phyloP scores from a whole-genome alignment of 176 grass and related monocot species.

The Bromus sterilis region DNA sequence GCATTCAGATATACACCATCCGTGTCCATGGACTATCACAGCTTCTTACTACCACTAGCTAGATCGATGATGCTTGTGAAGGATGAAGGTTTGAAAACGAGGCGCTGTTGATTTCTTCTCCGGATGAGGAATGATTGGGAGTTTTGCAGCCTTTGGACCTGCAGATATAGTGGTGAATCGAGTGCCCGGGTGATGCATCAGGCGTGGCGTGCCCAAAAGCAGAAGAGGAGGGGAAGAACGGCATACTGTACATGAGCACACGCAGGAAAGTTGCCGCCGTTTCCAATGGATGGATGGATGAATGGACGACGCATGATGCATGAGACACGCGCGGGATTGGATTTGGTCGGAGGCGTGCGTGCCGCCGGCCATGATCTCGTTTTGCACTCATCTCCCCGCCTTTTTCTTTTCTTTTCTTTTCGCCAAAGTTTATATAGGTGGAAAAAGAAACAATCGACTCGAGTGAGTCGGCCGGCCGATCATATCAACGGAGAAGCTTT shows the following conservation, averaged over 20 bases:
- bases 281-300: not conserved
- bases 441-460: not conserved
- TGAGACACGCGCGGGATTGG: constrained; percentile 10
- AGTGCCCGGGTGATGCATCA: not conserved
- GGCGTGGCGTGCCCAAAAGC: constrained; percentile 8
- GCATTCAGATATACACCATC: too few species aligned
- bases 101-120: not conserved
- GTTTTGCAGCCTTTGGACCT: constrained; percentile 8
- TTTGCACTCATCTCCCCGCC: not conserved
- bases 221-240: not conserved
- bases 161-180: not conserved
- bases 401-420: not conserved
- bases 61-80: not conserved
- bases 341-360: not conserved
- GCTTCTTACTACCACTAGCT: too few species aligned
- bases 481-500: not conserved
- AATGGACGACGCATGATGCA: not conserved
- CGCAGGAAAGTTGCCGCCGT: not conserved
- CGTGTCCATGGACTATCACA: too few species aligned
- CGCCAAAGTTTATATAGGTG: not conserved
- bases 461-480: not conserved
- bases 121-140: not conserved
- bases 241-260: not conserved
- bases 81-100: not conserved
- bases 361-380: constrained; percentile 20